phyloP scores from a whole-genome alignment of 2,329 filamentous ascomycete genomes.

The Westerdykella aurantiaca region DNA sequence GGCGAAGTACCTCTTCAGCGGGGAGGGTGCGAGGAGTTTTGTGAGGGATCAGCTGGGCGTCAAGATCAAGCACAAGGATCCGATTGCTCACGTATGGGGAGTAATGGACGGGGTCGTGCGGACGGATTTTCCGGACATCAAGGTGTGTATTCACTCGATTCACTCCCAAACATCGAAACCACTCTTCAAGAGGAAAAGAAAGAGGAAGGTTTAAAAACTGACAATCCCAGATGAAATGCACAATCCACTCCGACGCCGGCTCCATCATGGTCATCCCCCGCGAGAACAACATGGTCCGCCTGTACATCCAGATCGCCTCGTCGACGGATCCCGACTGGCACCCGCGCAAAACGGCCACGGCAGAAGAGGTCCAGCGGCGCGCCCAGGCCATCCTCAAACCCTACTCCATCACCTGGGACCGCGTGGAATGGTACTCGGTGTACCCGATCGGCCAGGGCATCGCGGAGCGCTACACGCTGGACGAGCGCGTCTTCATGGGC shows the following conservation, averaged over 20 bases:
- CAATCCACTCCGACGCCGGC: slow-evolving; percentile 59
- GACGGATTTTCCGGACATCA: slow-evolving; percentile 59
- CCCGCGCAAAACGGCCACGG: slow-evolving; percentile 55
- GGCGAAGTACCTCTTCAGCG: slow-evolving; percentile 58
- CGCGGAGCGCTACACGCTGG: slow-evolving; percentile 58
- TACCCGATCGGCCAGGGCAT: slow-evolving; percentile 63
- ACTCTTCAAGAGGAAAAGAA: slow-evolving; percentile 1
- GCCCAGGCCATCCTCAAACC: slow-evolving; percentile 56
- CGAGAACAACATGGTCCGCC: slow-evolving; percentile 50
- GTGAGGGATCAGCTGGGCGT: slow-evolving; percentile 60
- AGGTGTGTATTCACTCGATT: slow-evolving; percentile 34
- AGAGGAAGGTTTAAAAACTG: no score
- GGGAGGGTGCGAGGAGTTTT: slow-evolving; percentile 57
- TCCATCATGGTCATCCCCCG: slow-evolving; percentile 59
- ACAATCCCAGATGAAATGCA: slow-evolving; percentile 54
- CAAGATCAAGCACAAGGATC: slow-evolving; percentile 58
- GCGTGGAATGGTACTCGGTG: slow-evolving; percentile 61
- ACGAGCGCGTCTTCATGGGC: slow-evolving; percentile 61
- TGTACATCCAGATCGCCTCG: slow-evolving; percentile 56
- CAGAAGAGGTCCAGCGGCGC: slow-evolving; percentile 52
- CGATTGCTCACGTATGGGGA: slow-evolving; percentile 60
- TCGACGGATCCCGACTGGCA: slow-evolving; percentile 58
- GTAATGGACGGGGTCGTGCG: slow-evolving; percentile 62
- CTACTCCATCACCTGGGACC: slow-evolving; percentile 58
- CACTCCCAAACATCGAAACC: slow-evolving; percentile 5